phyloP scores from a whole-genome alignment of 169 alveolate species.

The Cryptosporidium ryanae region DNA sequence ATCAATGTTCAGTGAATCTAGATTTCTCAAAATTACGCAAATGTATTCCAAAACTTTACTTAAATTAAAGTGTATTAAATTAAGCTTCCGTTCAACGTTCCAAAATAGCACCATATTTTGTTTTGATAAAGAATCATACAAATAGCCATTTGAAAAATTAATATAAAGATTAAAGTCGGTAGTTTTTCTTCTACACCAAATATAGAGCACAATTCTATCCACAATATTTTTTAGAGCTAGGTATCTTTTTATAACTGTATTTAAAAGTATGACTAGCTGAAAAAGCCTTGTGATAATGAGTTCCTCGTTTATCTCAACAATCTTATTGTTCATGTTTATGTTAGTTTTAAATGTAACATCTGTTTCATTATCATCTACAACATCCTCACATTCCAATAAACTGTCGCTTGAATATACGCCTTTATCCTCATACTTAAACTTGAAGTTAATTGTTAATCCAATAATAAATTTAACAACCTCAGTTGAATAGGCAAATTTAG shows the following conservation, averaged over 20 bases:
- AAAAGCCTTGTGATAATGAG: slow-evolving; percentile 5
- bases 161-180: slow-evolving; percentile 60
- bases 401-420: too few species aligned
- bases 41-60: slow-evolving; percentile 9
- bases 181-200: slow-evolving; percentile 68
- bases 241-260: not conserved
- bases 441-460: not conserved
- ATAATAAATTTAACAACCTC: slow-evolving; percentile 4
- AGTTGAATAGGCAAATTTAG: not conserved
- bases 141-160: slow-evolving; percentile 35
- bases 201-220: slow-evolving; percentile 25
- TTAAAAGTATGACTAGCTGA: slow-evolving; percentile 28
- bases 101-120: not conserved
- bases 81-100: slow-evolving; percentile 19
- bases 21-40: not conserved
- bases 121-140: slow-evolving; percentile 34
- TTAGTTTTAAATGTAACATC: too few species aligned
- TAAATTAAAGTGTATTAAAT: not conserved
- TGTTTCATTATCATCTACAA: too few species aligned
- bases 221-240: not conserved
- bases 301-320: not conserved
- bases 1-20: not conserved
- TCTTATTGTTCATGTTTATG: not conserved
- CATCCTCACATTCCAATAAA: too few species aligned
- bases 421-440: not conserved